Evolutionary conservation across 257 asterid genomes (phyloP).

Genomic region (Rehmannia glutinosa): DNA sequence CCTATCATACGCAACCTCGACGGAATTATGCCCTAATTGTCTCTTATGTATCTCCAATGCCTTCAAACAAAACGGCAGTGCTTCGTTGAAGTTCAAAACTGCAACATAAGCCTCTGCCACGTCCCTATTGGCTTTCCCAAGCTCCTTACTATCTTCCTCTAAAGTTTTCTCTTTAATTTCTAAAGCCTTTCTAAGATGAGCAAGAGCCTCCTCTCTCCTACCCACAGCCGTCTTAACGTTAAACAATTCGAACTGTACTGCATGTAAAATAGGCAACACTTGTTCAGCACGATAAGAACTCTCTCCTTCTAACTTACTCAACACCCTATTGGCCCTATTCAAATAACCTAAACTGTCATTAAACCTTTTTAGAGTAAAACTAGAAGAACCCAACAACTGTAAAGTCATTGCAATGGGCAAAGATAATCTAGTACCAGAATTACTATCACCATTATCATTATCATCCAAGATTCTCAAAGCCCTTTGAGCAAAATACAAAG

Average conservation of each 20-base stretch:
- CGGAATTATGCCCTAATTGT: conserved; percentile 67
- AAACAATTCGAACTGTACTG: conserved; percentile 69
- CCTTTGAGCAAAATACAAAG: conserved; percentile 60
- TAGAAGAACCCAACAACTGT: conserved; percentile 80
- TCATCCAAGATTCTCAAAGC: conserved; percentile 63
- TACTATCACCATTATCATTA: conserved; percentile 30
- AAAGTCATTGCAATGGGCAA: conserved; percentile 86
- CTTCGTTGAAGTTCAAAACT: conserved; percentile 72
- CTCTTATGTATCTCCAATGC: conserved; percentile 71
- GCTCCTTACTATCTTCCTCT: conserved; percentile 64
- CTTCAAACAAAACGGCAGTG: conserved; percentile 70
- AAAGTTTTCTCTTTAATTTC: conserved; percentile 72
- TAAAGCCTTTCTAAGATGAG: conserved; percentile 68
- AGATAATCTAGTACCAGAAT: conserved; percentile 29
- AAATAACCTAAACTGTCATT: conserved; percentile 83
- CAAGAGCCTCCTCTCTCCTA: conserved; percentile 85
- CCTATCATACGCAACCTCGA: conserved; percentile 89
- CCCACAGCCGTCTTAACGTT: conserved; percentile 88
- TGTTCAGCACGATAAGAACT: conserved; percentile 41
- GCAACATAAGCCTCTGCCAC: conserved; percentile 81
- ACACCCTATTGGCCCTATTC: conserved; percentile 74
- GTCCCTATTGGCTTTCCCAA: conserved; percentile 86
- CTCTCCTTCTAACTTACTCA: conserved; percentile 49
- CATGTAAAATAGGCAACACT: conserved; percentile 62
- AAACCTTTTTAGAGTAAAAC: conserved; percentile 56